Evolutionary conservation across 306 rosid species (phyloP).

Genomic region (Inga laurina): DNA sequence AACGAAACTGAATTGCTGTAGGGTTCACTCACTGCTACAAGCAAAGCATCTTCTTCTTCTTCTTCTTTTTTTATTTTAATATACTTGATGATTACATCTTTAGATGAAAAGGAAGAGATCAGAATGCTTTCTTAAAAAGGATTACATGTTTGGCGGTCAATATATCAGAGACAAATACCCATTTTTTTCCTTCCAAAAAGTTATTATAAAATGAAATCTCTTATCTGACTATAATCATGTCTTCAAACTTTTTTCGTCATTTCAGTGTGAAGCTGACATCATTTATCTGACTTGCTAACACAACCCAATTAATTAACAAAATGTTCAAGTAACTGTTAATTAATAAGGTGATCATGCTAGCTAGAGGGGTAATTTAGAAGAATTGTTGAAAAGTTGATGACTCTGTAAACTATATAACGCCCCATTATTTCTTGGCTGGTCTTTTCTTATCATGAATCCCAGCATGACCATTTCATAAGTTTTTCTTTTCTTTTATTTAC

Average conservation of each 20-base stretch:
- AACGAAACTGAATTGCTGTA: not conserved
- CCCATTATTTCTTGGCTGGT: not conserved
- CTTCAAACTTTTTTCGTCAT: not conserved
- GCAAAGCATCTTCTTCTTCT: not conserved
- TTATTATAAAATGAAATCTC: not conserved
- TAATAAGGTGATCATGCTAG: not conserved
- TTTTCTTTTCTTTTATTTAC: too few relatives aligned
- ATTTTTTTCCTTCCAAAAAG: not conserved
- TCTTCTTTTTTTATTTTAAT: not conserved
- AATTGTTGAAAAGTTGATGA: not conserved
- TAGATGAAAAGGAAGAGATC: not conserved
- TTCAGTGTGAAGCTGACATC: not conserved
- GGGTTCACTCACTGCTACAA: constrained; percentile 2
- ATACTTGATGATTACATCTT: not conserved
- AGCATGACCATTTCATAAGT: not conserved
- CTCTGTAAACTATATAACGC: not conserved
- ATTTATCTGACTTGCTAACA: not conserved
- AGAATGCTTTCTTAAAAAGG: constrained; percentile 8
- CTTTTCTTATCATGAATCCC: too few relatives aligned
- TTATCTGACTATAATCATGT: not conserved
- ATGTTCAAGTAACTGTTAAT: not conserved
- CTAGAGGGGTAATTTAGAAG: not conserved
- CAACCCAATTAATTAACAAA: not conserved
- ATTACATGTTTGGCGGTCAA: not conserved
- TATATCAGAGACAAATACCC: not conserved